Percentiles rank a stretch among this genome's conserved stretches.
Conservation (phyloP, 1,284 basidiomycete species). For the Apiotrichum brassicae region DNA sequence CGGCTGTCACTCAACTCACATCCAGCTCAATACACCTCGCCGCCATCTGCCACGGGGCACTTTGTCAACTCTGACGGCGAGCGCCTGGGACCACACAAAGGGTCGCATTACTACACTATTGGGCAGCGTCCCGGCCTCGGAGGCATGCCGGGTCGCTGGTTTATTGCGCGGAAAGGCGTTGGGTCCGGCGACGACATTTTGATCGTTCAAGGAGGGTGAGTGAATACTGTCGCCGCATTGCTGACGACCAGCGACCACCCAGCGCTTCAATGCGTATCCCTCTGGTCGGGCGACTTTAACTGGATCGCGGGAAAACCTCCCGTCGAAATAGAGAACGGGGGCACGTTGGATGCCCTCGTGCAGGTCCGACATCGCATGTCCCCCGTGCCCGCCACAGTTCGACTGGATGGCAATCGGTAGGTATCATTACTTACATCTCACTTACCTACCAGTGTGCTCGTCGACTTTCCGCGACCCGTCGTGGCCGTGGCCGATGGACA, state of each 20-base stretch:
- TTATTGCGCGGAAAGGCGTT: conserved; percentile 67
- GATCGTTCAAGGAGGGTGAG: conserved; percentile 68
- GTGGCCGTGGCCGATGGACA: conserved; percentile 74
- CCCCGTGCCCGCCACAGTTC: conserved; percentile 46
- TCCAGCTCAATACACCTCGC: conserved; percentile 68
- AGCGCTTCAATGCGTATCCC: conserved; percentile 53
- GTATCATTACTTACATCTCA: no score
- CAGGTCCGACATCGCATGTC: conserved; percentile 69
- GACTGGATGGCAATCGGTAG: background rate
- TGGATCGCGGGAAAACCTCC: conserved; percentile 67
- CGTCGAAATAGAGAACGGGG: conserved; percentile 43
- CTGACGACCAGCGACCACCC: conserved; percentile 56
- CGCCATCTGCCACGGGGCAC: conserved; percentile 55
- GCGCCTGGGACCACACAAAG: conserved; percentile 60
- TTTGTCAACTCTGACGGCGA: conserved; percentile 61
- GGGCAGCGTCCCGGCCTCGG: conserved; percentile 67
- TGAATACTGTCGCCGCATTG: background rate
- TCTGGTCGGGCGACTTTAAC: conserved; percentile 55
- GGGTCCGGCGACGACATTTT: conserved; percentile 56
- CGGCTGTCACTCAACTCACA: background rate
- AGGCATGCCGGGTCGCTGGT: conserved; percentile 62
- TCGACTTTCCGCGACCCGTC: conserved; percentile 56
- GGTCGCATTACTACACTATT: conserved; percentile 83
- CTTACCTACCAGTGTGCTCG: conserved; percentile 47
- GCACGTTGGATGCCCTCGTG: conserved; percentile 53